Base-by-base conservation (phyloP, 73 alveolate genomes). In the Paramecium tetraurelia region DNA sequence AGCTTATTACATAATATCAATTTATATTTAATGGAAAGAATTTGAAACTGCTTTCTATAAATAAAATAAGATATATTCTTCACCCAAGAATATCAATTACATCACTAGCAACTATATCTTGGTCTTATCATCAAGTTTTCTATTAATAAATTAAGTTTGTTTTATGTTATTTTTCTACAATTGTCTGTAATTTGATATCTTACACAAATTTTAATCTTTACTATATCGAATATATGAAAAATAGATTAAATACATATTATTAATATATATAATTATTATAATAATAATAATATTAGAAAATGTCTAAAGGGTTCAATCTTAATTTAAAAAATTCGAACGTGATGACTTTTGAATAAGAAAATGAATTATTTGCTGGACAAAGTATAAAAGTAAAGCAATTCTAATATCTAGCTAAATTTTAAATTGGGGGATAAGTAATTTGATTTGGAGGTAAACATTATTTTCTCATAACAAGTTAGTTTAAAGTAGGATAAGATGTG, bases 401-500 rank as follows among this genome's bases (percentile, higher is more conserved):
- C 8, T 72, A 12, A 36, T 35, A 35, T 72, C 0, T 72, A 72
- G 86, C 59, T 72, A 5, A 16, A 35, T 33, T 72, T 72, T 40
- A 36, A 33, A 72, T 4, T 36, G 86, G 63, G 20, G 16, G 59
- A 72, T 14, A 38, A 72, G 18, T 72, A 36, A 36, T 72, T 35
- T 72, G 86, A 72, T 72, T 72, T 72, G 40, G 86, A 72, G 86
- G 86, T 72, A 72, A 72, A 36, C 11, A 35, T 1, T 72, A 36
- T 40, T n/a, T 36, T 38, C 57, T 72, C 86, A 36, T 36, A 72
- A 72, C 46, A 72, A 72, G 86, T 40, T 72, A 72, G 86, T 72
- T 72, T 72, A 72, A 72, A 38, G 86, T 72, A 36, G 86, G 86
- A 12, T 72, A 72, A 24, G 86, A 72, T 72, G 86, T 72, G 21